Conservation (phyloP, 1,284 basidiomycete species). For the Fomitopsis palustris region DNA sequence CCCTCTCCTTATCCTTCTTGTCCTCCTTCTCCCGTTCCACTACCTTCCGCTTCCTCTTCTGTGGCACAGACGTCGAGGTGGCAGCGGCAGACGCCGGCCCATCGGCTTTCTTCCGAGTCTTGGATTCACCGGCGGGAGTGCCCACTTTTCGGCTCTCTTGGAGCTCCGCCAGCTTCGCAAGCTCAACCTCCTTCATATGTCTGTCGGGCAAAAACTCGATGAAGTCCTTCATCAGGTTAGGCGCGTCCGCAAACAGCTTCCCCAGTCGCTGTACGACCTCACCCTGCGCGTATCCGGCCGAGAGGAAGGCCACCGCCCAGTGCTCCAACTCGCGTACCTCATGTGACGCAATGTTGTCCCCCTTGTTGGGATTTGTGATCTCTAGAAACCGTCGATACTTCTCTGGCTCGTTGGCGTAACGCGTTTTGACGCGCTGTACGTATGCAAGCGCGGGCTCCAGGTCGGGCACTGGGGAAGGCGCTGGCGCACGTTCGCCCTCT, state of each 20-base stretch:
- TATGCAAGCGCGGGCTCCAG: constrained; percentile 86
- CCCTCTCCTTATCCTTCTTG: constrained; percentile 29
- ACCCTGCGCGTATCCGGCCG: constrained; percentile 34
- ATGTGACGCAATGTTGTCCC: constrained; percentile 44
- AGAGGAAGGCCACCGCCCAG: constrained; percentile 41
- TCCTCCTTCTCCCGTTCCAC: constrained; percentile 35
- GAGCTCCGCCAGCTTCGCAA: constrained; percentile 21
- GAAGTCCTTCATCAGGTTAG: constrained; percentile 89
- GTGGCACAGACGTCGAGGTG: constrained; percentile 36
- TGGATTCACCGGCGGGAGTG: constrained; percentile 10
- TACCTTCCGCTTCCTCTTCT: constrained; percentile 63
- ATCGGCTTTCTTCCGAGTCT: constrained; percentile 18
- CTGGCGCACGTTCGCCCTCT: not conserved
- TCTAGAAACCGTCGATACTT: constrained; percentile 95
- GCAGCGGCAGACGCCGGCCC: constrained; percentile 3
- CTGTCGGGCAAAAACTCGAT: constrained; percentile 86
- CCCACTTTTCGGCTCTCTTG: constrained; percentile 16
- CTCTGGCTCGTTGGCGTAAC: constrained; percentile 81
- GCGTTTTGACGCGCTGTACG: constrained; percentile 95
- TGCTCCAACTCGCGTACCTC: constrained; percentile 67
- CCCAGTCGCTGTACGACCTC: constrained; percentile 87
- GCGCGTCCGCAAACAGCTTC: constrained; percentile 82
- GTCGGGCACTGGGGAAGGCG: constrained; percentile 1
- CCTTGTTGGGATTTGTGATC: constrained; percentile 71
- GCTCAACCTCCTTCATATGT: constrained; percentile 44